Base-by-base conservation (phyloP, 31 red algal species). In the Endocladia muricata region DNA sequence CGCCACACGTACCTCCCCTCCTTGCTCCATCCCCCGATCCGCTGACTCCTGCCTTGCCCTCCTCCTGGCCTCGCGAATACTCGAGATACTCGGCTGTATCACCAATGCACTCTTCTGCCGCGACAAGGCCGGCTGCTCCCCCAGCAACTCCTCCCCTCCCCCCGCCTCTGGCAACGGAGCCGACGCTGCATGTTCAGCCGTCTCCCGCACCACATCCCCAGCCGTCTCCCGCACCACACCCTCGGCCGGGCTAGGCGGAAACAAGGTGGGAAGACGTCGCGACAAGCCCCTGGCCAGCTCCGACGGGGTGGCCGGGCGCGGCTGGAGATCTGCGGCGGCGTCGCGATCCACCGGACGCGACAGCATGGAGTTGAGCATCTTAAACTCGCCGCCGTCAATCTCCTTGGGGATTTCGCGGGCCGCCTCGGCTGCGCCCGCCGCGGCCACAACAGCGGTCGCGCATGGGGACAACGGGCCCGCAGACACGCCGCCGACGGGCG, bases 21-120 rank as follows among this genome's bases (percentile, higher is more conserved):
- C 55, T 4, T 6, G 25, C 6, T 8, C 25, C 25, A 8, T 67
- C 19, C 32, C 61, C 5, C 26, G 21, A 23, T 7, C n/a, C 25
- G 34, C 61, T 67, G 30, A 36, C 33, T 23, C 61, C 61, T 67
- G 34, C 61, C 61, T 29, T 65, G 33, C 40, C 28, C 21, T 41
- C 26, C 62, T 56, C 15, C 80, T 3, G n/a, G 68, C 68, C 2
- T 84, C 69, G 11, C 73, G 73, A 78, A 87, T 77, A 34, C 51
- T 71, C 2, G 83, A 77, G 62, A 87, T 87, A 4, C 67, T 64
- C 5, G 83, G 83, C 59, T 87, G 83, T 11, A 67, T 33, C 11
- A 19, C 41, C 22, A 48, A 23, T 33, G 17, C 51, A 22, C 40
- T 23, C 15, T 26, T 3, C 21, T 31, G 68, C 3, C 26, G 15